These are phyloP conservation scores for Veloboletus limbatus DNA, from an alignment of 1,284 basidiomycete species.

Conservation along the genomic window DNA sequence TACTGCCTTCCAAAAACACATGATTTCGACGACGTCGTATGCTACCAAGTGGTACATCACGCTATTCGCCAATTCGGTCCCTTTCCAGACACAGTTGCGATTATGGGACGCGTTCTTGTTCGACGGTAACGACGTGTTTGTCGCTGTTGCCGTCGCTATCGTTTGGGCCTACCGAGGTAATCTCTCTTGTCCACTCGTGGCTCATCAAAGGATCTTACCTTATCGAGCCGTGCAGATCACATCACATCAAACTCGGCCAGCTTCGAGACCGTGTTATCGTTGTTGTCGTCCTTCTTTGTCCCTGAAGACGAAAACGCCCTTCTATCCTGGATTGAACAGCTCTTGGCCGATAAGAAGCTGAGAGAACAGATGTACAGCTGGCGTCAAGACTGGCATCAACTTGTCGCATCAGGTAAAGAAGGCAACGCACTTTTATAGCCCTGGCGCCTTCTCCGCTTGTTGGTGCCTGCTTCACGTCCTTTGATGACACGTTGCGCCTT, in stretches of 20 bases:
- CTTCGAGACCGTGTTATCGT: constrained; percentile 87
- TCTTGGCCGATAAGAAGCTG: constrained; percentile 69
- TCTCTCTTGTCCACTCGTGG: constrained; percentile 16
- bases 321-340: constrained; percentile 75
- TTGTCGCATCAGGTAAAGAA: constrained; percentile 68
- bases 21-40: constrained; percentile 90
- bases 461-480: constrained; percentile 7
- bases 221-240: constrained; percentile 54
- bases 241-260: constrained; percentile 74
- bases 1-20: constrained; percentile 78
- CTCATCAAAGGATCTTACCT: constrained; percentile 5
- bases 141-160: constrained; percentile 82
- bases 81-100: constrained; percentile 91
- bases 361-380: constrained; percentile 66
- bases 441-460: background rate
- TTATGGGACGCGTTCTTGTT: constrained; percentile 93
- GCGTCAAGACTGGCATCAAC: constrained; percentile 69
- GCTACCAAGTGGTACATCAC: constrained; percentile 99
- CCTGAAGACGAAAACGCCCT: constrained; percentile 84
- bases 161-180: constrained; percentile 86
- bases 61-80: constrained; percentile 91
- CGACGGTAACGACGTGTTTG: constrained; percentile 87
- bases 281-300: constrained; percentile 89
- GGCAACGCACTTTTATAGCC: constrained; percentile 58
- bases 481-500: constrained; percentile 7